Evolutionary conservation across 1,139 yeast species (phyloP), one percentile per base, ranked within the genome.

Genomic region (Suhomyces yuchorum): DNA sequence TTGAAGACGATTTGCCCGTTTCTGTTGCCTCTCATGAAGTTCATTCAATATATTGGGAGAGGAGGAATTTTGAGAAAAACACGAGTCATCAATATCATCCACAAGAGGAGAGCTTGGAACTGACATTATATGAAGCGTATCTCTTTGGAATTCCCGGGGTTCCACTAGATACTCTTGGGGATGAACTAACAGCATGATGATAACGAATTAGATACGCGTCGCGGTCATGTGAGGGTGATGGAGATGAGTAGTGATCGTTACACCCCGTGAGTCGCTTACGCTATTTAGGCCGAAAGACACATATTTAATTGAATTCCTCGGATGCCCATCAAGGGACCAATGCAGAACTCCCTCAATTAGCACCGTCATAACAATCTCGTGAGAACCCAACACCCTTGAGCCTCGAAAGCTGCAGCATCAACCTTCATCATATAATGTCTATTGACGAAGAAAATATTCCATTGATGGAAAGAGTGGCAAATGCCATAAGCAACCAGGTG

Each of bases 391-490:
- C n/a, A n/a, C n/a, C n/a, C n/a, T n/a, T n/a, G n/a, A n/a, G n/a
- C n/a, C n/a, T n/a, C n/a, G n/a, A n/a, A 20, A 20, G 7, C 23
- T 5, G 7, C 7, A 20, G 4, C 23, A 26, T 11, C 17, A 11
- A 20, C 30, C 3, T 19, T 39, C 30, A n/a, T 14, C 40, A n/a
- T 38, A 19, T 24, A 4, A 32, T 32, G 30, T 34, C 37, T 18
- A 42, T 58, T 37, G 60, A 66, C 51, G 71, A 66, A 43, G 52
- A 51, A n/a, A 62, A 66, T 47, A 44, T 50, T 8, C 44, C 20
- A 20, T 43, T 60, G 30, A 63, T 67, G 61, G 47, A 48, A 18
- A 34, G 43, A n/a, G 28, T 57, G 7, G 54, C 66, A 1, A 54
- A 49, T 9, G 40, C 53, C 19, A 50, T 68, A 9, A 51, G 55